A percentile compares a stretch with the other conserved stretches of the same genome.
phyloP scores from a whole-genome alignment of 352 stramenopile genomes.

The Phytopythium helicoides region DNA sequence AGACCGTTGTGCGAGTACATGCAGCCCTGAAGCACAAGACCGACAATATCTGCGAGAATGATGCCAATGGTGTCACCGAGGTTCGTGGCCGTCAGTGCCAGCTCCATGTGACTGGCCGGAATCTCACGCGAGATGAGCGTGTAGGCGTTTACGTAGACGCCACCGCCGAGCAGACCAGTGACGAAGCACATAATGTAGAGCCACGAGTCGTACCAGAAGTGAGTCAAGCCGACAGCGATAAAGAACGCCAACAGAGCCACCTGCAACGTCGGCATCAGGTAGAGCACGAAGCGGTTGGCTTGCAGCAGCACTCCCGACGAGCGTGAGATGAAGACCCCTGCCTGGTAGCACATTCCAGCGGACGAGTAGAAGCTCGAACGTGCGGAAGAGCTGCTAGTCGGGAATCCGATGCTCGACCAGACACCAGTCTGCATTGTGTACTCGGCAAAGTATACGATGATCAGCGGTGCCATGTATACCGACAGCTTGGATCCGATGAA shows the following conservation, averaged over 20 bases:
- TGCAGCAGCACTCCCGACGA: constrained; percentile 86
- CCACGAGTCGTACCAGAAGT: constrained; percentile 87
- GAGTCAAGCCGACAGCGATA: constrained; percentile 66
- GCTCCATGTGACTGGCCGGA: constrained; percentile 64
- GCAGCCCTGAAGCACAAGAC: constrained; percentile 90
- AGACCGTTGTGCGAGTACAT: constrained; percentile 86
- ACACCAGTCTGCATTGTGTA: constrained; percentile 93
- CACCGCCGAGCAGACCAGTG: constrained; percentile 86
- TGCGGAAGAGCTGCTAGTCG: constrained; percentile 61
- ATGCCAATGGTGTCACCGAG: constrained; percentile 89
- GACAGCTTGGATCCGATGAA: constrained; percentile 77
- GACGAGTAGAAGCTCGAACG: constrained; percentile 89
- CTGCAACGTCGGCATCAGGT: constrained; percentile 89
- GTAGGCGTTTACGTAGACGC: constrained; percentile 92
- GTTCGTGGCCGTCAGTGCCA: constrained; percentile 85
- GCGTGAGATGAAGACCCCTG: constrained; percentile 92
- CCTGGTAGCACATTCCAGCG: constrained; percentile 90
- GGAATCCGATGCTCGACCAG: constrained; percentile 94
- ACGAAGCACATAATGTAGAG: constrained; percentile 86
- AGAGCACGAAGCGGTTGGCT: constrained; percentile 71
- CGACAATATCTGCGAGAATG: constrained; percentile 85
- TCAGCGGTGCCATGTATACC: constrained; percentile 90
- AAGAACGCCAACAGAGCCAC: constrained; percentile 87
- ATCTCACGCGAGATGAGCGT: constrained; percentile 87
- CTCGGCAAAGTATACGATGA: constrained; percentile 92